Conservation (phyloP, 805 yeast species). For the Priceomyces carsonii region DNA sequence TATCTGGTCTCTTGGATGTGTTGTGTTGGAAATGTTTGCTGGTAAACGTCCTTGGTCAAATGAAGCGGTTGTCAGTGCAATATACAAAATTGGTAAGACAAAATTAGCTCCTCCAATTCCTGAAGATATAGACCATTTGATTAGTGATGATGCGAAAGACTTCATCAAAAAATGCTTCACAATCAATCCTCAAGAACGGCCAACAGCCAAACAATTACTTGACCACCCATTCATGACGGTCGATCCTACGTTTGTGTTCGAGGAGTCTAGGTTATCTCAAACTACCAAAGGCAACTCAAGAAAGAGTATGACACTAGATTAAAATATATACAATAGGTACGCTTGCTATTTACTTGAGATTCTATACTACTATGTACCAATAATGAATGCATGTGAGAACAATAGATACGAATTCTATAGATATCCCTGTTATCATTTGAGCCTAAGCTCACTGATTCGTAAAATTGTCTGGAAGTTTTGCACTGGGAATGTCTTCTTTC, state of each 20-base stretch:
- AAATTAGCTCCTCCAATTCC: constrained; percentile 95
- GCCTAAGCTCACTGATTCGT: constrained; percentile 68
- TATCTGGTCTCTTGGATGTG: constrained; percentile 98
- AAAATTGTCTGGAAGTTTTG: constrained; percentile 78
- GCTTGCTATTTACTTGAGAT: not conserved
- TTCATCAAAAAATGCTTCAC: constrained; percentile 77
- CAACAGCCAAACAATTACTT: constrained; percentile 74
- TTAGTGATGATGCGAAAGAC: constrained; percentile 63
- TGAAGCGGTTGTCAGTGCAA: constrained; percentile 91
- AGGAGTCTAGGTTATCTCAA: constrained; percentile 54
- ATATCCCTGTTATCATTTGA: too few species aligned
- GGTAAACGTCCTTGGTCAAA: constrained; percentile 98
- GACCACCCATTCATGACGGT: constrained; percentile 52
- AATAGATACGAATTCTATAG: constrained; percentile 9
- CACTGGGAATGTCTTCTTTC: constrained; percentile 71
- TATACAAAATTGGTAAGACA: constrained; percentile 82
- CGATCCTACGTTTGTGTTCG: constrained; percentile 48
- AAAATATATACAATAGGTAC: constrained; percentile 3
- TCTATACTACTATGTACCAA: constrained; percentile 1
- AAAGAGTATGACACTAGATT: constrained; percentile 11
- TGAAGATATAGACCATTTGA: constrained; percentile 70
- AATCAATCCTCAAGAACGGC: constrained; percentile 77
- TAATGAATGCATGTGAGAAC: too few species aligned
- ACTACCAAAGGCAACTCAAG: constrained; percentile 43
- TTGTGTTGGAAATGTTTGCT: constrained; percentile 95